phyloP scores from a whole-genome alignment of 1,284 basidiomycete genomes.

The Bjerkandera adusta region DNA sequence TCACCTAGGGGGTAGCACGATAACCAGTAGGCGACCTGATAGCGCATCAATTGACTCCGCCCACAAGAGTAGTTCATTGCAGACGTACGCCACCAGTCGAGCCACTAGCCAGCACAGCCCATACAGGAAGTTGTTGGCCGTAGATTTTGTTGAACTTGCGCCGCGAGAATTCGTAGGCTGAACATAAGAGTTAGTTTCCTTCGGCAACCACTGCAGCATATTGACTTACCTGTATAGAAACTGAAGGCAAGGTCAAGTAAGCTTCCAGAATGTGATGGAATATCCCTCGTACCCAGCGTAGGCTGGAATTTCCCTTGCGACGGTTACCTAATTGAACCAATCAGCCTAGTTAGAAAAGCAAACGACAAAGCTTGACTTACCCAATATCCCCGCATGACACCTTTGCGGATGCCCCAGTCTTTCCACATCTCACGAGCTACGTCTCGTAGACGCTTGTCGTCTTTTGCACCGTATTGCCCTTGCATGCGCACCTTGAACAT shows the following conservation, averaged over 20 bases:
- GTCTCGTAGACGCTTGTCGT: conserved; percentile 74
- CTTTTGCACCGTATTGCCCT: conserved; percentile 78
- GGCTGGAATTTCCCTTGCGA: conserved; percentile 90
- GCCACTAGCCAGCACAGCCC: conserved; percentile 86
- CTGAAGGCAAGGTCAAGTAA: conserved; percentile 32
- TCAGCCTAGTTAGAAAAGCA: neutral
- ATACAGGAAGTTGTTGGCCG: conserved; percentile 76
- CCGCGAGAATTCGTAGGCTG: conserved; percentile 89
- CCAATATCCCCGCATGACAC: conserved; percentile 97
- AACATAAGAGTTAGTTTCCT: conserved; percentile 21
- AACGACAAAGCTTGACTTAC: conserved; percentile 39
- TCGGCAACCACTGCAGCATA: neutral
- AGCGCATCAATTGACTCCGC: neutral
- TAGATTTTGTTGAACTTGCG: conserved; percentile 66
- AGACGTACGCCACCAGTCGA: conserved; percentile 82
- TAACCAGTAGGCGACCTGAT: conserved; percentile 88
- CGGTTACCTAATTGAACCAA: conserved; percentile 65
- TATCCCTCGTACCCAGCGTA: conserved; percentile 73
- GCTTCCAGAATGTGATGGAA: neutral
- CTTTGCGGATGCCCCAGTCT: conserved; percentile 80
- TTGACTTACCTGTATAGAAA: conserved; percentile 65
- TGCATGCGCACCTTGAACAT: conserved; percentile 98
- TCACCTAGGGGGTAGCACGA: conserved; percentile 85
- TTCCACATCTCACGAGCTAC: conserved; percentile 83
- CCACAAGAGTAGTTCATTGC: neutral